A percentile compares a stretch with the other conserved stretches of the same genome.
Evolutionary conservation across 2,329 filamentous ascomycete genomes (phyloP).

Genomic region (Fusarium guadeloupense): DNA sequence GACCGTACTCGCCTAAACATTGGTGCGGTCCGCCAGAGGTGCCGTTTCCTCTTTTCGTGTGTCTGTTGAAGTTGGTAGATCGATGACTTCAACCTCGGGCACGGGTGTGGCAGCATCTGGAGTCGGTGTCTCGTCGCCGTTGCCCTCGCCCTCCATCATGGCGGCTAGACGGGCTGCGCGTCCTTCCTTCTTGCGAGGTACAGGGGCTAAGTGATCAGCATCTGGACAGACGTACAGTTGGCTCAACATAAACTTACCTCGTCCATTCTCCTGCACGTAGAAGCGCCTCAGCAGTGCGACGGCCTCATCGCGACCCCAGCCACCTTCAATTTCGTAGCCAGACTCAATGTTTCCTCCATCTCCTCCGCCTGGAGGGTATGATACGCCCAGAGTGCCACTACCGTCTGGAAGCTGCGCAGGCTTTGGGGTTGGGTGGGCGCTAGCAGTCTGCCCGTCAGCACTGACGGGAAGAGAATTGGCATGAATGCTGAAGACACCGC

Average conservation of each 20-base stretch:
- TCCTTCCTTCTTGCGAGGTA: conserved; percentile 65
- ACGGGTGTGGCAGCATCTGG: conserved; percentile 1
- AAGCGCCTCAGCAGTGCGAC: conserved; percentile 92
- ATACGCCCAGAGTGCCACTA: conserved; percentile 49
- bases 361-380: conserved; percentile 52
- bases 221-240: no score
- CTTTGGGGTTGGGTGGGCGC: conserved; percentile 51
- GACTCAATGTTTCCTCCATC: conserved; percentile 77
- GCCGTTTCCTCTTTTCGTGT: conserved; percentile 16
- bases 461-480: conserved; percentile 61
- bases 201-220: conserved; percentile 52
- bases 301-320: conserved; percentile 89
- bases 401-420: conserved; percentile 51
- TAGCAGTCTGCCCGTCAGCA: conserved; percentile 51
- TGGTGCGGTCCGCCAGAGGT: conserved; percentile 22
- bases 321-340: conserved; percentile 84
- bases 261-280: conserved; percentile 97
- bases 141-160: conserved; percentile 59
- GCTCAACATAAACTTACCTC: conserved; percentile 65
- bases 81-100: conserved; percentile 11
- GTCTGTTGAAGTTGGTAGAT: conserved; percentile 21
- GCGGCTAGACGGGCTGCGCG: conserved; percentile 63
- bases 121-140: conserved; percentile 39
- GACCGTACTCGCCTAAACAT: conserved; percentile 10
- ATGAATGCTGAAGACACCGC: conserved; percentile 90